Base-by-base conservation (phyloP, 768 basidiomycete genomes). In the Lentinus brumalis region DNA sequence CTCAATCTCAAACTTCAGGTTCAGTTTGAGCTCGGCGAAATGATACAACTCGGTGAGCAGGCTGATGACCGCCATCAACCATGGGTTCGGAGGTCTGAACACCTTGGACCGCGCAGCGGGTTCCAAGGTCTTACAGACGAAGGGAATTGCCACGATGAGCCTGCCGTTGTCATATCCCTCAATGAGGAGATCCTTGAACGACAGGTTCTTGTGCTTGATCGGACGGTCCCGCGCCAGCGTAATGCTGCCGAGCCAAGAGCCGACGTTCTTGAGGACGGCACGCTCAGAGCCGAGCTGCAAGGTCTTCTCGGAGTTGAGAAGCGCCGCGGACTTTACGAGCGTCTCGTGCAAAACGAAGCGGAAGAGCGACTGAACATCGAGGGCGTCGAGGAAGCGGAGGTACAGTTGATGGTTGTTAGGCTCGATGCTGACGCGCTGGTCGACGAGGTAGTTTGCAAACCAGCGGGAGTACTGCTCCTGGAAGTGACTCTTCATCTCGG, bases 1-100 rank as follows among this genome's bases (percentile, higher is more conserved):
- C 75, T 99, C 97, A 56, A 99, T 98, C 76, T 98, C 97, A 70
- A 99, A 99, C 75, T 98, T 98, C 72, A 95, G 83, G 71, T 98
- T 97, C 57, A 98, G 80, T 76, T 96, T 96, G 62, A 98, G 82
- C 67, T 98, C 96, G 5, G 94, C 96, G 68, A 89, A 96, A 72
- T 96, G 92, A 74, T 99, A 98, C n/a, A 99, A 83, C 73, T 99
- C 97, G 46, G 87, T 92, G 47, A 98, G 84, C 45, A 98, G 81
- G 65, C 90, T 86, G 68, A 98, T 81, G 64, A 99, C 92, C 0
- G 92, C 96, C 90, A 98, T 96, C 52, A 99, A 77, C 97, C 97
- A 99, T 2, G 97, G 97, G 73, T 98, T 99, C 29, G 97, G 97
- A 18, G 94, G 91, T 69, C 84, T 89, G 85, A 99, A 99, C 30